Conservation (phyloP, 2,329 filamentous ascomycete genomes). For the Pseudogymnoascus sp. region DNA sequence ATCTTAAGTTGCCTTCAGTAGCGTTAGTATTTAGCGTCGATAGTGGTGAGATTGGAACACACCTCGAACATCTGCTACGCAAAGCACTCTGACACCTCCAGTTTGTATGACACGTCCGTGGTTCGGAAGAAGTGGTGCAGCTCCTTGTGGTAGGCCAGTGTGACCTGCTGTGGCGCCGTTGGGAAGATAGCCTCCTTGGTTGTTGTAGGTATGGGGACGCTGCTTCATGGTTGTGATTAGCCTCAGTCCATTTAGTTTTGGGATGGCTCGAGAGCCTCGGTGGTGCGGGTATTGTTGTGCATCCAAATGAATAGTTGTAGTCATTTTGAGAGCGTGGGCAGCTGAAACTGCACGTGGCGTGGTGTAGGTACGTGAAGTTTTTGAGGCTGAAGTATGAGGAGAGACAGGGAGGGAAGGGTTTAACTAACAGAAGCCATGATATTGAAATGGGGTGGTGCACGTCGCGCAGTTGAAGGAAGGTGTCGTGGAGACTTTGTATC, state of each 20-base stretch:
- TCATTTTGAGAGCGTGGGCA: not conserved
- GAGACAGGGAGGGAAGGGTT: constrained; percentile 10
- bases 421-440: constrained; percentile 25
- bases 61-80: constrained; percentile 67
- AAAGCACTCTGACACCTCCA: constrained; percentile 57
- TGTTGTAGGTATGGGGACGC: constrained; percentile 27
- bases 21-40: constrained; percentile 19
- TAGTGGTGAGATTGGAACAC: constrained; percentile 21
- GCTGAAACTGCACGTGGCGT: not conserved
- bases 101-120: constrained; percentile 58
- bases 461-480: constrained; percentile 9
- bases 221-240: constrained; percentile 20
- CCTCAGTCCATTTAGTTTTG: constrained; percentile 2
- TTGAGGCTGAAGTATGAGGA: constrained; percentile 1
- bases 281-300: not conserved
- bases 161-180: constrained; percentile 47
- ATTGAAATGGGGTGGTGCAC: constrained; percentile 12
- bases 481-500: constrained; percentile 9
- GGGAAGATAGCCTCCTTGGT: constrained; percentile 41
- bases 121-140: constrained; percentile 57
- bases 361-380: not conserved
- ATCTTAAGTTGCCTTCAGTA: constrained; percentile 74
- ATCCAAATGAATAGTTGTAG: not conserved
- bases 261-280: not conserved
- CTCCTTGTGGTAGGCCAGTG: constrained; percentile 45